Evolutionary conservation across 495 filamentous ascomycete genomes (phyloP).

Genomic region (Aspergillus biplanus): DNA sequence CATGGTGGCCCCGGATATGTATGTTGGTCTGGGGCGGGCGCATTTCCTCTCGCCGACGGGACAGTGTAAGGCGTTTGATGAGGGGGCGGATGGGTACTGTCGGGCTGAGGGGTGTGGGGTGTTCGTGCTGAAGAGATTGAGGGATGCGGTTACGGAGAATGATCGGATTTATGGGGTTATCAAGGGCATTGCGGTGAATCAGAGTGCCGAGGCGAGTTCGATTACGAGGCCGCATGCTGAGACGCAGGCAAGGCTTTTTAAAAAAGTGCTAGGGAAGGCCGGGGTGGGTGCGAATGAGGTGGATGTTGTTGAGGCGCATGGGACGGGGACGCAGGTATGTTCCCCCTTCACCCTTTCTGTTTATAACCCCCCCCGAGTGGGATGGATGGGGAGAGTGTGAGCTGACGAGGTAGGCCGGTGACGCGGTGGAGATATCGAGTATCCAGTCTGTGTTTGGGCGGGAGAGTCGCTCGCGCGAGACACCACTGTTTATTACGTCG

Average conservation of each 20-base stretch:
- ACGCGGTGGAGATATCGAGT: constrained; percentile 18
- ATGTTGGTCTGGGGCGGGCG: constrained; percentile 65
- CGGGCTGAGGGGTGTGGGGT: constrained; percentile 52
- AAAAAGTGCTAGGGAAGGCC: constrained; percentile 45
- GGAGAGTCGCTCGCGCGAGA: neutral
- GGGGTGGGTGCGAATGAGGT: constrained; percentile 52
- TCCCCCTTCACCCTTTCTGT: neutral
- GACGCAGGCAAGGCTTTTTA: constrained; percentile 49
- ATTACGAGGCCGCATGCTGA: constrained; percentile 54
- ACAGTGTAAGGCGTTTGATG: constrained; percentile 69
- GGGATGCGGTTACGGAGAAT: constrained; percentile 47
- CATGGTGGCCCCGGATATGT: constrained; percentile 70
- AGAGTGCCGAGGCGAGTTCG: constrained; percentile 45
- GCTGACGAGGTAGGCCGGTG: constrained; percentile 25
- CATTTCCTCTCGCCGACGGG: constrained; percentile 70
- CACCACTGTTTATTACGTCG: constrained; percentile 28
- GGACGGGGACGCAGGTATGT: constrained; percentile 43
- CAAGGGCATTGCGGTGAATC: constrained; percentile 39
- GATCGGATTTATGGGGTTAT: constrained; percentile 47
- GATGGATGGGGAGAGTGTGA: neutral
- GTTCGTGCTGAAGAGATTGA: constrained; percentile 47
- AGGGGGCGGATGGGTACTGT: constrained; percentile 72
- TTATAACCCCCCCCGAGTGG: too few species aligned
- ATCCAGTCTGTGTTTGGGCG: constrained; percentile 27
- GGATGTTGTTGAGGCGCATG: constrained; percentile 53